Percentiles rank a stretch among this genome's conserved stretches.
Evolutionary conservation across 1,284 basidiomycete genomes (phyloP).

Genomic region (Trichosporon faecale): DNA sequence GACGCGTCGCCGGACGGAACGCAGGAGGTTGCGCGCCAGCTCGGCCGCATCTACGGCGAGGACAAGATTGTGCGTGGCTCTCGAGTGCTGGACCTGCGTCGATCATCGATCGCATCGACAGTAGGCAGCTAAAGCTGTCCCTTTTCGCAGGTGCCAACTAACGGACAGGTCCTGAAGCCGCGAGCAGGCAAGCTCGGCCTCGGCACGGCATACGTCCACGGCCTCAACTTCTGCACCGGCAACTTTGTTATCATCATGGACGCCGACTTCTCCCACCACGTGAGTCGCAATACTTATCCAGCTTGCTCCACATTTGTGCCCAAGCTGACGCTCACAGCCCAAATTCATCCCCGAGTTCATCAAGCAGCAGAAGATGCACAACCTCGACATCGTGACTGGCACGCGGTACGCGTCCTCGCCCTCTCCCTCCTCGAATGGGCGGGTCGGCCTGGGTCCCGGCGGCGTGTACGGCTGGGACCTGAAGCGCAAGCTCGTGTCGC

Average conservation of each 20-base stretch:
- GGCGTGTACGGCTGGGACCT: conserved; percentile 88
- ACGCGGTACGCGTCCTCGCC: conserved; percentile 66
- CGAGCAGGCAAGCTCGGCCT: conserved; percentile 83
- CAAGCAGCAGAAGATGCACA: conserved; percentile 72
- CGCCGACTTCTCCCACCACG: conserved; percentile 91
- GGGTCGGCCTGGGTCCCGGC: conserved; percentile 58
- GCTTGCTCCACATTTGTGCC: not conserved
- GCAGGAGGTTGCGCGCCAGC: conserved; percentile 75
- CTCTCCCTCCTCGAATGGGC: conserved; percentile 32
- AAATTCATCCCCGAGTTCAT: conserved; percentile 89
- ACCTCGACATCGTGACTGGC: conserved; percentile 84
- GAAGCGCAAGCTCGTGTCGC: conserved; percentile 76
- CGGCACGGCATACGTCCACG: conserved; percentile 91
- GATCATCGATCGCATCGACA: not conserved
- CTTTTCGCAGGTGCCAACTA: not conserved
- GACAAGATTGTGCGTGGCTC: conserved; percentile 66
- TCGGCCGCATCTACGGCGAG: conserved; percentile 72
- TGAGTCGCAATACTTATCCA: conserved; percentile 57
- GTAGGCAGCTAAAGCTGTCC: not conserved
- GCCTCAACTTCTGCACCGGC: conserved; percentile 80
- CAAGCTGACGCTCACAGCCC: conserved; percentile 58
- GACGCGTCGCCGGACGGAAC: conserved; percentile 90
- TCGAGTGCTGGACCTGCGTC: not conserved
- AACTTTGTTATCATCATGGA: conserved; percentile 97
- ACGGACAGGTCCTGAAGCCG: conserved; percentile 67